A percentile compares a stretch with the other conserved stretches of the same genome.
phyloP scores from a whole-genome alignment of 1,284 basidiomycete genomes.

The Wolfiporia cocos region DNA sequence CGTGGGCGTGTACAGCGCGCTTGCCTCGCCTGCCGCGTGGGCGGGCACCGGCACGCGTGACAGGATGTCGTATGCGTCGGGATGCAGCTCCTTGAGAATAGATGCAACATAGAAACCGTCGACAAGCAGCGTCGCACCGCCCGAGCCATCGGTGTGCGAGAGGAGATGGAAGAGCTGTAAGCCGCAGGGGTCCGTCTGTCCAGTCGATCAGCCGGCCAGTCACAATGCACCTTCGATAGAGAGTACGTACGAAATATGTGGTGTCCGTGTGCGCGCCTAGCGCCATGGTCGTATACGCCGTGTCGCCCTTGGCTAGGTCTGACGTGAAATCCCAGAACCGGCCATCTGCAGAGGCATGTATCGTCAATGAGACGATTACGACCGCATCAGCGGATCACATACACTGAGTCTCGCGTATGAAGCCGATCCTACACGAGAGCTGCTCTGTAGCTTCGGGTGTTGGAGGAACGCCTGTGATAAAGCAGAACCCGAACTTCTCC shows the following conservation, averaged over 20 bases:
- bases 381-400: slow-evolving; percentile 23
- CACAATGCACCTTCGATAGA: background rate
- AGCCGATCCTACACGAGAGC: slow-evolving; percentile 73
- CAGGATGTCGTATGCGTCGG: slow-evolving; percentile 69
- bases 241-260: slow-evolving; percentile 77
- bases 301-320: slow-evolving; percentile 86
- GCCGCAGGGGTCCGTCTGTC: slow-evolving; percentile 87
- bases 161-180: slow-evolving; percentile 95
- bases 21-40: slow-evolving; percentile 83
- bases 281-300: slow-evolving; percentile 85
- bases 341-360: slow-evolving; percentile 50
- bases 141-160: slow-evolving; percentile 75
- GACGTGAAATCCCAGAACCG: slow-evolving; percentile 98
- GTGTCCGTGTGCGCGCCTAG: slow-evolving; percentile 94
- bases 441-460: slow-evolving; percentile 84
- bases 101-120: slow-evolving; percentile 93
- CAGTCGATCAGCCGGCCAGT: background rate
- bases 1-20: slow-evolving; percentile 57
- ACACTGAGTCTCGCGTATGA: slow-evolving; percentile 95
- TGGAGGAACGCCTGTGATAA: slow-evolving; percentile 77
- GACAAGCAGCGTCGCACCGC: slow-evolving; percentile 86
- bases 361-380: no score
- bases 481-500: slow-evolving; percentile 87
- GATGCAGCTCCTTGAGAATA: slow-evolving; percentile 69
- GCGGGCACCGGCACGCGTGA: slow-evolving; percentile 69